Percentiles rank a stretch among this genome's conserved stretches.
Evolutionary conservation across 768 basidiomycete species (phyloP).

Genomic region (Serpula lacrymans): DNA sequence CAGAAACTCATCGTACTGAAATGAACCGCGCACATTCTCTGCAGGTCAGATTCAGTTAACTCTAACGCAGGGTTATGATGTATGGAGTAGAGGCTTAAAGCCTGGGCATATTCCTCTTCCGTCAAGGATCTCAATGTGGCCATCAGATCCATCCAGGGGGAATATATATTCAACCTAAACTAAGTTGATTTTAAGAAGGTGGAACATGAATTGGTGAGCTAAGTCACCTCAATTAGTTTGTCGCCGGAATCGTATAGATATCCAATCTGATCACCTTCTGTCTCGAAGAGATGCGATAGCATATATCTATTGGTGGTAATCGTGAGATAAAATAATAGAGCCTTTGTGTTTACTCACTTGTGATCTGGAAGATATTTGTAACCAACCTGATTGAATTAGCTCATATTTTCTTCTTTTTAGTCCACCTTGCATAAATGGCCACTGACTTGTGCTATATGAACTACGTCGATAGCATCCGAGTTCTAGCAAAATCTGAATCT

Average conservation of each 20-base stretch:
- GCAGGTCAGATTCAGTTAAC: neutral
- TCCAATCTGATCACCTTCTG: constrained; percentile 28
- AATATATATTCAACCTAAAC: constrained; percentile 23
- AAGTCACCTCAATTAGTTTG: constrained; percentile 28
- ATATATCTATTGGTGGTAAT: constrained; percentile 11
- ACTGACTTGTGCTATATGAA: constrained; percentile 17
- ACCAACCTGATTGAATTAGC: constrained; percentile 17
- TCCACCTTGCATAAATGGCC: too few species aligned
- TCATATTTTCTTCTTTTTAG: constrained; percentile 3
- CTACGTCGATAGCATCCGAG: constrained; percentile 18
- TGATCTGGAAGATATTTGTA: constrained; percentile 28
- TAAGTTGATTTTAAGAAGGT: neutral
- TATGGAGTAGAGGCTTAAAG: neutral
- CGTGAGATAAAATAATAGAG: neutral
- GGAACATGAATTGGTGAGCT: neutral
- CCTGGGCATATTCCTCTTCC: constrained; percentile 26
- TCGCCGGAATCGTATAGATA: constrained; percentile 35
- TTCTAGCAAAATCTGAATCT: constrained; percentile 11
- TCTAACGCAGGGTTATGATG: neutral
- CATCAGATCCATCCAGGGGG: constrained; percentile 23
- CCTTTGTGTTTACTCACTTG: constrained; percentile 5
- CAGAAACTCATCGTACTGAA: constrained; percentile 18
- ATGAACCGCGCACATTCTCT: constrained; percentile 27
- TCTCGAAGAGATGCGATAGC: constrained; percentile 25
- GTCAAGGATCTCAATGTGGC: constrained; percentile 23